phyloP scores from a whole-genome alignment of 345 rosid species.

The Capsella bursapastoris region DNA sequence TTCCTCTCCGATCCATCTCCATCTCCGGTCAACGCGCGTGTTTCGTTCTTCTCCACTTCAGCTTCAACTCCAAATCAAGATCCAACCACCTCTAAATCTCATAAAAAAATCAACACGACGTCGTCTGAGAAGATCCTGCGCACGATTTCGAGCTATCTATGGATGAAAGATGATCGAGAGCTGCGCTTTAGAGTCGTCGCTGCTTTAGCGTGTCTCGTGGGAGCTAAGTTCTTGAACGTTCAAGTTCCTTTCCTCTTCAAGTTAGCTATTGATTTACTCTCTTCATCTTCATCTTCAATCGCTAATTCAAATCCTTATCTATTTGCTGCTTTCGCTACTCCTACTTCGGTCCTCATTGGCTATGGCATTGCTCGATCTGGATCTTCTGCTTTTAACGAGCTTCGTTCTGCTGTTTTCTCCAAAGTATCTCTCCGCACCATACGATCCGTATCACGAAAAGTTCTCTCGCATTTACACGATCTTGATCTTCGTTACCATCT shows the following conservation, averaged over 20 bases:
- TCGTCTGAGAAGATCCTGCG: conserved; percentile 59
- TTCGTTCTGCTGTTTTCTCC: conserved; percentile 88
- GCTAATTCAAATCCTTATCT: conserved; percentile 61
- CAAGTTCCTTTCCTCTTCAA: conserved; percentile 97
- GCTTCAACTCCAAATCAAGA: conserved; percentile 48
- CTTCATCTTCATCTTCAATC: conserved; percentile 54
- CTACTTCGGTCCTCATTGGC: conserved; percentile 76
- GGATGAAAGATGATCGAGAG: conserved; percentile 84
- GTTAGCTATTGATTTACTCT: conserved; percentile 83
- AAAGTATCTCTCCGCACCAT: conserved; percentile 86
- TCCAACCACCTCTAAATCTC: neutral
- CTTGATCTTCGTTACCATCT: conserved; percentile 91
- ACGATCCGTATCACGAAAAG: conserved; percentile 84
- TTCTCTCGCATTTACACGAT: conserved; percentile 80
- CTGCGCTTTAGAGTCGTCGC: conserved; percentile 78
- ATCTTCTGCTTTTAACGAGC: conserved; percentile 86
- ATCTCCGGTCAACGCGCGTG: conserved; percentile 44
- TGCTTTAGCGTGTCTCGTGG: conserved; percentile 78
- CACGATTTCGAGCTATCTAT: conserved; percentile 67
- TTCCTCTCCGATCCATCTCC: conserved; percentile 44
- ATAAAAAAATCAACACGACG: conserved; percentile 24
- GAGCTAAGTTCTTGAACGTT: conserved; percentile 81
- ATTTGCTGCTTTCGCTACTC: conserved; percentile 75
- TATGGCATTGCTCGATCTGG: conserved; percentile 87
- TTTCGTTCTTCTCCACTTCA: conserved; percentile 54